These are phyloP conservation scores for Knufia petricola DNA, from an alignment of 2,329 filamentous ascomycete genomes.

Conservation along the genomic window DNA sequence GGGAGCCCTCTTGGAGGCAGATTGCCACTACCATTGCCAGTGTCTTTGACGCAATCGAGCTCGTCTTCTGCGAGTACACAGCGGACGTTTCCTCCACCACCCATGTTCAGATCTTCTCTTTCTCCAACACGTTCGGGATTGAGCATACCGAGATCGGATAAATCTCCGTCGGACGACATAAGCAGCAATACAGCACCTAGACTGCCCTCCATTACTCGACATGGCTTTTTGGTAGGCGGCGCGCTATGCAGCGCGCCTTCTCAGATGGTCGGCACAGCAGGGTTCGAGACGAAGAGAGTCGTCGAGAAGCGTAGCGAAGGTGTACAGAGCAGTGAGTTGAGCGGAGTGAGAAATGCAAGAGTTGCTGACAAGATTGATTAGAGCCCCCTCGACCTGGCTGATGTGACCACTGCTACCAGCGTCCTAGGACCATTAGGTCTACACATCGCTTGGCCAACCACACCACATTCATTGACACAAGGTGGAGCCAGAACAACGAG, in stretches of 20 bases:
- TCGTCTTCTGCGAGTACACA: neutral
- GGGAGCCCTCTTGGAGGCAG: neutral
- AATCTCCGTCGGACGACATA: neutral
- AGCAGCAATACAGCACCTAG: neutral
- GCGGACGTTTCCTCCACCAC: neutral
- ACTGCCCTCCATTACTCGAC: constrained; percentile 6
- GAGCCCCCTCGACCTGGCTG: too few relatives aligned
- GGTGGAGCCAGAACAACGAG: too few relatives aligned
- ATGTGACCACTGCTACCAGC: too few relatives aligned
- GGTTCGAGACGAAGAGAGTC: neutral
- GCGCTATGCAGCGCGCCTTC: neutral
- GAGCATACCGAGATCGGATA: neutral
- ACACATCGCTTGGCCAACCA: too few relatives aligned
- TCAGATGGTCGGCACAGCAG: neutral
- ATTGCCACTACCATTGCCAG: neutral
- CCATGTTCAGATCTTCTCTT: neutral
- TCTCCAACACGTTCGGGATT: neutral
- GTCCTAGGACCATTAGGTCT: too few relatives aligned
- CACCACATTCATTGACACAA: too few relatives aligned
- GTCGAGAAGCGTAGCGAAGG: neutral
- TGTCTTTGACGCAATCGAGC: neutral
- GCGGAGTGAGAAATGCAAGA: too few relatives aligned
- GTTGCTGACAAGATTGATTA: too few relatives aligned
- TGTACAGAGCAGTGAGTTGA: too few relatives aligned
- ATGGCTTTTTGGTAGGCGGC: constrained; percentile 5